These are phyloP conservation scores for Trametes hirsuta DNA, from an alignment of 1,284 basidiomycete genomes.

Conservation along the genomic window DNA sequence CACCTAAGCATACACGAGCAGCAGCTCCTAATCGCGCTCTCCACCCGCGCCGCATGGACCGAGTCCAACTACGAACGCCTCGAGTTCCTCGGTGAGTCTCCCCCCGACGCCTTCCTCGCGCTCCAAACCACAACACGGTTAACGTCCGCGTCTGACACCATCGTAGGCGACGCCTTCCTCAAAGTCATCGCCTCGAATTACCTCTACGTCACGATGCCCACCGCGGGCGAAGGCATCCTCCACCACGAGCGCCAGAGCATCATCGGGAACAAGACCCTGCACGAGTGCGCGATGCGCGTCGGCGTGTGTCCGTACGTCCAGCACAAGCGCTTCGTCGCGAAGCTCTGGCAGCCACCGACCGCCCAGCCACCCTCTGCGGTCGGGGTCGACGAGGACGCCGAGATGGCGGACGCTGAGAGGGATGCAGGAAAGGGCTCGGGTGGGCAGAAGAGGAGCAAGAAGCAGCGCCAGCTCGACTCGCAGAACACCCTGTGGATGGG, in stretches of 20 bases:
- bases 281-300: constrained; percentile 53
- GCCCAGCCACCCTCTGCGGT: neutral
- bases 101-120: neutral
- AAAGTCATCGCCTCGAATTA: constrained; percentile 78
- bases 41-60: constrained; percentile 63
- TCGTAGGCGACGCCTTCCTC: constrained; percentile 75
- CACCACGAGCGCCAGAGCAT: constrained; percentile 66
- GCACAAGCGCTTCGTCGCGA: constrained; percentile 68
- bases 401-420: constrained; percentile 16
- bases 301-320: constrained; percentile 73
- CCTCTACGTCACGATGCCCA: constrained; percentile 69
- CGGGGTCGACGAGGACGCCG: constrained; percentile 10
- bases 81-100: constrained; percentile 68
- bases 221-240: constrained; percentile 61
- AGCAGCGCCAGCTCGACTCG: constrained; percentile 50
- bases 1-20: constrained; percentile 59
- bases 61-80: constrained; percentile 81
- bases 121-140: neutral
- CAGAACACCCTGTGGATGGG: constrained; percentile 62
- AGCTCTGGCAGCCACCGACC: constrained; percentile 54
- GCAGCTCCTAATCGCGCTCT: constrained; percentile 65
- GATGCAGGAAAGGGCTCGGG: neutral
- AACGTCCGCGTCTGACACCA: neutral
- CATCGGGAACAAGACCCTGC: constrained; percentile 73
- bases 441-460: constrained; percentile 39